Percentiles rank a stretch among this genome's conserved stretches.
phyloP scores from a whole-genome alignment of 1,139 yeast species.

The Lipomyces yarrowii region DNA sequence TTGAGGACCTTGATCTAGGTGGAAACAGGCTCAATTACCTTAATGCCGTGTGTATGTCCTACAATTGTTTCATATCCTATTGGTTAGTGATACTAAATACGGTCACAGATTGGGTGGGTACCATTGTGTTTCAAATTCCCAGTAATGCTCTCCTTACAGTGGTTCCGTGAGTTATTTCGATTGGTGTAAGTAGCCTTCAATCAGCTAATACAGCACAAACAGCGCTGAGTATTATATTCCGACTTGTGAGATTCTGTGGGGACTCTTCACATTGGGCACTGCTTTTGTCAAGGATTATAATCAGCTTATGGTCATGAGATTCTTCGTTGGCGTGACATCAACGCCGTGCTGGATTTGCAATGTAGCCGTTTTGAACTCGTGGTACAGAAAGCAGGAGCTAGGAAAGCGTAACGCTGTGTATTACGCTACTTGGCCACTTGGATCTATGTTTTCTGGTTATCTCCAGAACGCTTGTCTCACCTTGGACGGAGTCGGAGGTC shows the following conservation, averaged over 20 bases:
- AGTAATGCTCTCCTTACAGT: constrained; percentile 52
- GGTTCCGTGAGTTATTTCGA: constrained; percentile 40
- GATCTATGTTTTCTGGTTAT: constrained; percentile 45
- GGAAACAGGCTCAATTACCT: constrained; percentile 59
- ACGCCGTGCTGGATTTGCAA: constrained; percentile 62
- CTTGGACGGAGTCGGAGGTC: constrained; percentile 41
- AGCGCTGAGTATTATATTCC: constrained; percentile 56
- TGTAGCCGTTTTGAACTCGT: constrained; percentile 40
- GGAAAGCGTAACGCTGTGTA: constrained; percentile 61
- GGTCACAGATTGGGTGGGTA: constrained; percentile 55
- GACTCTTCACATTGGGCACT: constrained; percentile 53
- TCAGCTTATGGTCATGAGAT: constrained; percentile 52
- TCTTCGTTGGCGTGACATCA: constrained; percentile 59
- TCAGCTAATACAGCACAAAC: no score
- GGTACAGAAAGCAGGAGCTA: constrained; percentile 44
- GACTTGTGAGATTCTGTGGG: constrained; percentile 57
- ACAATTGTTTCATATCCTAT: background rate
- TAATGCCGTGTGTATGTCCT: constrained; percentile 48
- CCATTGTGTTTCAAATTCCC: constrained; percentile 62
- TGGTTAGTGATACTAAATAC: background rate
- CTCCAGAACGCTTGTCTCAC: constrained; percentile 60
- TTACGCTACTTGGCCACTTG: constrained; percentile 47
- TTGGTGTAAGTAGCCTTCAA: no score
- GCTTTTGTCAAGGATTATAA: constrained; percentile 48
- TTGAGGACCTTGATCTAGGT: constrained; percentile 54